phyloP scores from a whole-genome alignment of 202 grass and related monocot species.

The Schoenoplectus triqueter region DNA sequence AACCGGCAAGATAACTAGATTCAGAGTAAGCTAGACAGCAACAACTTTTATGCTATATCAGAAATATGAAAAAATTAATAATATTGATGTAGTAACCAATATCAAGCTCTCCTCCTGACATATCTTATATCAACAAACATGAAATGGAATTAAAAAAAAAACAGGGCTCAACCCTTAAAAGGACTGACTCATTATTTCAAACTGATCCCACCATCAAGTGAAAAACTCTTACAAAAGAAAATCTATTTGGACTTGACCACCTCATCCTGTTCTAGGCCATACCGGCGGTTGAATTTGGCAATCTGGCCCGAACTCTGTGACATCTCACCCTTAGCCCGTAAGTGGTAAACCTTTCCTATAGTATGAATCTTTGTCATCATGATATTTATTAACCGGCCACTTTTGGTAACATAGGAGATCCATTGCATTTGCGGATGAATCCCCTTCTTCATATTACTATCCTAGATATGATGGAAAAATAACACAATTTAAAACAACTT shows the following conservation, averaged over 20 bases:
- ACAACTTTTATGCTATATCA: slow-evolving; percentile 12
- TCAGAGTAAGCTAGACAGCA: neutral
- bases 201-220: neutral
- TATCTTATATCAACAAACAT: slow-evolving; percentile 27
- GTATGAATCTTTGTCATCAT: slow-evolving; percentile 76
- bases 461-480: slow-evolving; percentile 4
- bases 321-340: slow-evolving; percentile 86
- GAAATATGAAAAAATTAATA: neutral
- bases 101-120: neutral
- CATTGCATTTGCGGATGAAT: slow-evolving; percentile 76
- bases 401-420: slow-evolving; percentile 75
- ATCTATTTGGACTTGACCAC: slow-evolving; percentile 27
- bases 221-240: slow-evolving; percentile 6
- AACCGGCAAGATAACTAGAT: neutral
- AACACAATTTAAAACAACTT: neutral
- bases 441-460: slow-evolving; percentile 66
- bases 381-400: slow-evolving; percentile 64
- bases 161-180: slow-evolving; percentile 5
- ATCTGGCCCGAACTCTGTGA: slow-evolving; percentile 68
- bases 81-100: neutral
- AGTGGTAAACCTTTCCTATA: slow-evolving; percentile 73
- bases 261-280: slow-evolving; percentile 55
- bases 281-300: slow-evolving; percentile 87
- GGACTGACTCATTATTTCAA: slow-evolving; percentile 12
- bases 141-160: neutral